Evolutionary conservation across 2,329 filamentous ascomycete species (phyloP), one percentile per base, ranked within the genome.

Genomic region (Aspergillus sp.): DNA sequence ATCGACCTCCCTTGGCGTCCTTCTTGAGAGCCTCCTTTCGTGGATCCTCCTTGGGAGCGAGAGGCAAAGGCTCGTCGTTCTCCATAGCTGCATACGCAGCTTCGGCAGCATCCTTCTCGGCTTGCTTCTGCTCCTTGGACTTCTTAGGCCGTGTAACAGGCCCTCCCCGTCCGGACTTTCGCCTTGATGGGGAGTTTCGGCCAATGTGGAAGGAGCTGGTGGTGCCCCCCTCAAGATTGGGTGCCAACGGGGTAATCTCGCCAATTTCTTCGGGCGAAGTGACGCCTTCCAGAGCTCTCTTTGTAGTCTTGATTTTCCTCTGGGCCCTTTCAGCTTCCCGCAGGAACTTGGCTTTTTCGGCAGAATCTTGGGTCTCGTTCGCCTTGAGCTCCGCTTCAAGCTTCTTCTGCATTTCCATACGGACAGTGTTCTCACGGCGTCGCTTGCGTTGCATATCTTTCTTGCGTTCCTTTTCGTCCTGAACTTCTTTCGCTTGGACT

Each of bases 371-470:
- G 3, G 91, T 89, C 53, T 88, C 85, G 58, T 89, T 84, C 9
- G 93, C 91, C 64, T 89, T 89, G 61, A 89, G 87, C 45, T 96
- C 81, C 4, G 91, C 90, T 64, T 89, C 85, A 3, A 89, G 86
- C 62, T 95, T 90, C 77, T 96, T 95, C 71, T 92, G 88, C 71
- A 82, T 81, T 67, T 97, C 93, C 67, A 96, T 89, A 6, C 92
- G 93, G 59, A 96, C 89, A 4, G 92, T 92, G 82, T 97, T 97
- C 73, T 98, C 93, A 17, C 95, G 89, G 44, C 95, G 88, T 59
- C 95, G 86, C 79, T 98, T 99, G 62, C 95, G 89, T 74, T 99
- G 95, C 91, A 99, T 98, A 71, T 99, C 95, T 80, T 99, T 99
- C 81, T 99, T 99, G 64, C 95, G 91, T 77, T 99, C 95, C 78